Evolutionary conservation across 75 land plant genomes (phyloP), one percentile per base, ranked within the genome.

Genomic region (Selaginella tamariscina): DNA sequence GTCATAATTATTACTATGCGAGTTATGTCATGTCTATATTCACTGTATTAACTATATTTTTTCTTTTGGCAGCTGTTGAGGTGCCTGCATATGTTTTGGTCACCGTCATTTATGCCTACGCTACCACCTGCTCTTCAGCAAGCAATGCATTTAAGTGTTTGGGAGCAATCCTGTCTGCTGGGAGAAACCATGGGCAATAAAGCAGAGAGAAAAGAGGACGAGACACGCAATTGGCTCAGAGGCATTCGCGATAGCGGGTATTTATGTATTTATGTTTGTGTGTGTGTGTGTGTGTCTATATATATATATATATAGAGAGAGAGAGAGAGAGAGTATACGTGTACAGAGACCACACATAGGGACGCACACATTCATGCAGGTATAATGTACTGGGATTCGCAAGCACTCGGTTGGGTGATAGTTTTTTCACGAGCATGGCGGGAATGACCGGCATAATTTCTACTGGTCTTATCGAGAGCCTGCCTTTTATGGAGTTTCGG

Each of bases 191-290:
- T 56, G 33, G 74, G 74, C 56, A 81, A 75, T 32, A 56, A 33
- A 54, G 24, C 67, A 22, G 84, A 56, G 31, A 56, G 77, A 27
- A 77, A 65, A 70, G 96, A 91, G 82, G 77, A 69, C 68, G 87
- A 88, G 55, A 68, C 91, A 23, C 77, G 97, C 30, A 95, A 88
- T 56, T 95, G 97, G 99, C 65, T 91, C 56, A 95, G 83, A 70
- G 88, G 97, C 24, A 74, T 88, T 64, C 79, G 99, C 66, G 99
- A 95, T n/a, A 88, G 93, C 74, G 95, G 99, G 99, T 95, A 85
- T 32, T 32, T n/a, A 29, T n/a, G 65, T 30, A 55, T 29, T 20
- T 56, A 23, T 24, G n/a, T n/a, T n/a, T n/a, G n/a, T n/a, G n/a
- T n/a, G n/a, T n/a, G n/a, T n/a, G n/a, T n/a, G n/a, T n/a, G n/a